phyloP scores from a whole-genome alignment of 306 rosid genomes.

The Vicia sativa region DNA sequence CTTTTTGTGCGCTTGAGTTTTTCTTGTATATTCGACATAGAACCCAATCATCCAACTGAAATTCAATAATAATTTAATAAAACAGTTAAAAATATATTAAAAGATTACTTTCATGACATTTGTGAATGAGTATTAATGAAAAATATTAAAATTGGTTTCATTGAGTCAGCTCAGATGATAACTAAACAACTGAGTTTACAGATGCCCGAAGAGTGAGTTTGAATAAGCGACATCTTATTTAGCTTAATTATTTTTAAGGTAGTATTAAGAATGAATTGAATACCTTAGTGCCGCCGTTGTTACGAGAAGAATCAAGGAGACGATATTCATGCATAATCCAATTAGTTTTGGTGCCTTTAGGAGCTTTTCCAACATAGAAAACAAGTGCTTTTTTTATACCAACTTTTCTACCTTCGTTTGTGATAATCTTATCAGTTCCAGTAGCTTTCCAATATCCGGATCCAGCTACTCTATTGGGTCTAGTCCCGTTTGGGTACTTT shows the following conservation, averaged over 20 bases:
- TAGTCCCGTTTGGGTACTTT: slow-evolving; percentile 88
- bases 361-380: slow-evolving; percentile 91
- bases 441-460: slow-evolving; percentile 99
- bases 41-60: slow-evolving; percentile 93
- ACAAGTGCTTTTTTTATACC: slow-evolving; percentile 93
- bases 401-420: slow-evolving; percentile 77
- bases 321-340: slow-evolving; percentile 99
- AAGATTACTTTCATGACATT: neutral
- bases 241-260: too few species aligned
- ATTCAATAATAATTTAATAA: neutral
- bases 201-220: too few species aligned
- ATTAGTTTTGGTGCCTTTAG: slow-evolving; percentile 87
- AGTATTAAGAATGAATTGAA: too few species aligned
- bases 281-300: slow-evolving; percentile 71
- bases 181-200: too few species aligned
- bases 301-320: slow-evolving; percentile 59
- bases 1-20: slow-evolving; percentile 54
- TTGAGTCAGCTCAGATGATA: too few species aligned
- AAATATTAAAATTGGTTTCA: too few species aligned
- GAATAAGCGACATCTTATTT: too few species aligned
- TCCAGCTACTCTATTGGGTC: slow-evolving; percentile 95
- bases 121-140: too few species aligned
- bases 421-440: slow-evolving; percentile 83
- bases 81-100: neutral
- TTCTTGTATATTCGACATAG: slow-evolving; percentile 91